phyloP scores from a whole-genome alignment of 352 stramenopile species.

The Pythium grandisporangium region DNA sequence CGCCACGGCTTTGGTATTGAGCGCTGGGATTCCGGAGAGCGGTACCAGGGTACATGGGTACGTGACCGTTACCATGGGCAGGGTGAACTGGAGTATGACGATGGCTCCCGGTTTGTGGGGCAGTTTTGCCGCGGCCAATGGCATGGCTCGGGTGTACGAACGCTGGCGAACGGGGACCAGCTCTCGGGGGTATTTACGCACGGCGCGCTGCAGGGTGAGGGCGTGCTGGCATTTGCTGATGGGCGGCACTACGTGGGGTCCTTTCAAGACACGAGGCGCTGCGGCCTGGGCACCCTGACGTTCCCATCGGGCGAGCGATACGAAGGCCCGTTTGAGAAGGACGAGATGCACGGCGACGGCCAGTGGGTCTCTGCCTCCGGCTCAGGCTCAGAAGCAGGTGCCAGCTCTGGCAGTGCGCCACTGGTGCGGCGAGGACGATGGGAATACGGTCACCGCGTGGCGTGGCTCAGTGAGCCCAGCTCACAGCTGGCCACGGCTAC shows the following conservation, averaged over 20 bases:
- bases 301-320: slow-evolving; percentile 87
- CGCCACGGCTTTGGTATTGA: slow-evolving; percentile 78
- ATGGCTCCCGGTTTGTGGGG: slow-evolving; percentile 57
- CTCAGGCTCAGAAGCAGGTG: slow-evolving; percentile 7
- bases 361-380: slow-evolving; percentile 30
- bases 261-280: slow-evolving; percentile 42
- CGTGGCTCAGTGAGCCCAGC: slow-evolving; percentile 63
- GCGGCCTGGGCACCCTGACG: slow-evolving; percentile 74
- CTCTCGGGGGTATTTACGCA: slow-evolving; percentile 50
- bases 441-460: slow-evolving; percentile 46
- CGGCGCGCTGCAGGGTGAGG: slow-evolving; percentile 43
- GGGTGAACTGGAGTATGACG: slow-evolving; percentile 59
- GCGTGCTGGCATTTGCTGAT: slow-evolving; percentile 58
- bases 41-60: slow-evolving; percentile 76
- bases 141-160: slow-evolving; percentile 60
- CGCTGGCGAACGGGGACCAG: slow-evolving; percentile 40
- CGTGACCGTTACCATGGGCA: slow-evolving; percentile 56
- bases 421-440: slow-evolving; percentile 55
- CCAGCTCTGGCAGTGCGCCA: slow-evolving; percentile 38
- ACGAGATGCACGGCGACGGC: slow-evolving; percentile 82
- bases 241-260: slow-evolving; percentile 58
- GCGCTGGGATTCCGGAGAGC: slow-evolving; percentile 56
- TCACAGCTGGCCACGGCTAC: slow-evolving; percentile 60
- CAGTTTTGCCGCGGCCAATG: slow-evolving; percentile 56
- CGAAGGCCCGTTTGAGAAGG: slow-evolving; percentile 82